Conservation (phyloP, 345 rosid species). For the Euphorbia peplus region DNA sequence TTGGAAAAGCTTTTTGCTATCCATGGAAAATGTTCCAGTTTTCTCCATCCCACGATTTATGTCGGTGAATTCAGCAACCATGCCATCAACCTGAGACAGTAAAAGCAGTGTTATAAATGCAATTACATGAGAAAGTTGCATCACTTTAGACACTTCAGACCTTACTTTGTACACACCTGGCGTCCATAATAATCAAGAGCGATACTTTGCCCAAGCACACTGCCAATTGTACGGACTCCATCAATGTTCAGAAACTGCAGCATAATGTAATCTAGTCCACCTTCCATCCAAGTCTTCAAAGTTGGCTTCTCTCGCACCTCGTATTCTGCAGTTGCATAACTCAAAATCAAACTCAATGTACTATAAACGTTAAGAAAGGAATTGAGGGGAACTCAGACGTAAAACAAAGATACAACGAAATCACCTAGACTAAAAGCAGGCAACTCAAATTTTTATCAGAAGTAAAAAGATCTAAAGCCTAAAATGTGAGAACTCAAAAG, state of each 20-base stretch:
- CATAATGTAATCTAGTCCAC: slow-evolving; percentile 84
- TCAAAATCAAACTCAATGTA: slow-evolving; percentile 17
- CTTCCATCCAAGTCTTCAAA: slow-evolving; percentile 80
- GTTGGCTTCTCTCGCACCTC: slow-evolving; percentile 88
- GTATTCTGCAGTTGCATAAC: slow-evolving; percentile 52
- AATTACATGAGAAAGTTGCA: slow-evolving; percentile 1
- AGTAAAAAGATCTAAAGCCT: not conserved
- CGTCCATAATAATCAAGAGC: slow-evolving; percentile 97
- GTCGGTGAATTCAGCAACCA: slow-evolving; percentile 97
- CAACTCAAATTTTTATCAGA: not conserved
- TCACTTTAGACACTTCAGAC: not conserved
- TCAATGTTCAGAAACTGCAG: slow-evolving; percentile 82
- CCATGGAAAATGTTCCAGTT: slow-evolving; percentile 94
- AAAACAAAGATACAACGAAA: not conserved
- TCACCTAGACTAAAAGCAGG: not conserved
- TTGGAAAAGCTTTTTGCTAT: slow-evolving; percentile 91
- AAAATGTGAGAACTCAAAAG: not conserved
- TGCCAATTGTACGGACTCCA: slow-evolving; percentile 86
- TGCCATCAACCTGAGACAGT: slow-evolving; percentile 77
- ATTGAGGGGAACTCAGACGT: not conserved
- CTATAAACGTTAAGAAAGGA: not conserved
- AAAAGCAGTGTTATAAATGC: not conserved
- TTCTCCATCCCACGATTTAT: slow-evolving; percentile 93
- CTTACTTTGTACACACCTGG: slow-evolving; percentile 53
- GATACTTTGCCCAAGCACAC: slow-evolving; percentile 95